Evolutionary conservation across 805 yeast species (phyloP).

Genomic region (Saccharomycopsis synnaedendra): DNA sequence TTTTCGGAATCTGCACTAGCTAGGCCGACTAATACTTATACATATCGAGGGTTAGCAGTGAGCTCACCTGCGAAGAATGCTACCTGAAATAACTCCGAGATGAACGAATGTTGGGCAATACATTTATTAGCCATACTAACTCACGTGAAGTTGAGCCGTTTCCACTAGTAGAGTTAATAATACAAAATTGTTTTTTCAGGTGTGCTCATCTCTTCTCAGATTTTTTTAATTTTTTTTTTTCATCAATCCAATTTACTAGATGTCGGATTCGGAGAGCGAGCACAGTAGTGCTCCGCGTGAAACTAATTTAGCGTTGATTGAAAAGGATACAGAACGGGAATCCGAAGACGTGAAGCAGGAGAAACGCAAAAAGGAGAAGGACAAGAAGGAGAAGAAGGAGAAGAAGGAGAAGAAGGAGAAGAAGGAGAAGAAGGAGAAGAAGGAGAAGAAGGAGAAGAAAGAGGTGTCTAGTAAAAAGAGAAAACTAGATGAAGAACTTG

Average conservation of each 20-base stretch:
- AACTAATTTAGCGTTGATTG: background rate
- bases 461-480: slow-evolving; percentile 24
- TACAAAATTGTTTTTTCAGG: background rate
- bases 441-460: slow-evolving; percentile 27
- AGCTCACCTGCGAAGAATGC: too few species aligned
- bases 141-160: background rate
- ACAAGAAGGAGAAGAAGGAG: slow-evolving; percentile 13
- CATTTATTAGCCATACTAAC: too few species aligned
- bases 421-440: slow-evolving; percentile 22
- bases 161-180: background rate
- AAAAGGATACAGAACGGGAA: background rate
- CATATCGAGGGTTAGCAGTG: too few species aligned
- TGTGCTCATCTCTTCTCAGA: background rate
- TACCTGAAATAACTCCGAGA: too few species aligned
- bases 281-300: background rate
- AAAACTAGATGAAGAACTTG: slow-evolving; percentile 42
- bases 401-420: slow-evolving; percentile 17
- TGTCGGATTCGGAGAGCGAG: background rate
- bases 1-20: too few species aligned
- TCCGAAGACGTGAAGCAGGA: background rate
- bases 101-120: too few species aligned
- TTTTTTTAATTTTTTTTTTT: background rate
- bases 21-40: too few species aligned
- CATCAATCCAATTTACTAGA: background rate
- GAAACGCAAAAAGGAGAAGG: background rate